Base-by-base conservation (phyloP, 2,329 filamentous ascomycete genomes). In the Fusarium pininemorale region DNA sequence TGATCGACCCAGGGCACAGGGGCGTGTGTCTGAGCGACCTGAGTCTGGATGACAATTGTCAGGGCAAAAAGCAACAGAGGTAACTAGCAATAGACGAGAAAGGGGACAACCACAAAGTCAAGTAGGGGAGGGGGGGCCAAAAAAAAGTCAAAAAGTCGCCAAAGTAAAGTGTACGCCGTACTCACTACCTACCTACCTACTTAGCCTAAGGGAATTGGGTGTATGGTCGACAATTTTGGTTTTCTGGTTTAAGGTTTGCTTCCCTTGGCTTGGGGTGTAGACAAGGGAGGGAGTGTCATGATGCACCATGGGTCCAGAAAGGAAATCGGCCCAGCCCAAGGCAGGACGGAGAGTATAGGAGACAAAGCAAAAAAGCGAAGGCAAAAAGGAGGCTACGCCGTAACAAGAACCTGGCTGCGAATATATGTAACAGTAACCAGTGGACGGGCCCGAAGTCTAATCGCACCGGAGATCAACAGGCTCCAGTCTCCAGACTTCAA, bases 371-470 rank as follows among this genome's bases (percentile, higher is more conserved):
- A 42, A 32, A 14, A 35, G 32, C 26, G 26, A 65, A 74, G 67
- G 44, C 50, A 54, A 71, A 75, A 66, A 57, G 20, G 58, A 60
- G 63, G 50, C 71, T 71, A 73, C 69, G 65, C 69, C 60, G 60
- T 48, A 70, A 70, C 50, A 39, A 63, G 70, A 66, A 68, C 22
- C 41, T n/a, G 24, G 47, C 53, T 57, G 55, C 51, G 47, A 58
- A 22, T 60, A 48, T 50, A 35, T 51, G 32, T 35, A 35, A 35
- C 63, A 75, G 67, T 15, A 16, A 30, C 57, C 63, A 75, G 67
- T 20, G 30, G 70, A 69, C 68, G 71, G 76, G 73, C 71, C 73
- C 63, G 76, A 77, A 77, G 75, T 77, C 73, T 77, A 77, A 77
- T 77, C 73, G 65, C 75, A 75, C 70, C 64, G 72, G 55, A 56